Conservation (phyloP, 2,329 filamentous ascomycete species). For the Fusarium sp. region DNA sequence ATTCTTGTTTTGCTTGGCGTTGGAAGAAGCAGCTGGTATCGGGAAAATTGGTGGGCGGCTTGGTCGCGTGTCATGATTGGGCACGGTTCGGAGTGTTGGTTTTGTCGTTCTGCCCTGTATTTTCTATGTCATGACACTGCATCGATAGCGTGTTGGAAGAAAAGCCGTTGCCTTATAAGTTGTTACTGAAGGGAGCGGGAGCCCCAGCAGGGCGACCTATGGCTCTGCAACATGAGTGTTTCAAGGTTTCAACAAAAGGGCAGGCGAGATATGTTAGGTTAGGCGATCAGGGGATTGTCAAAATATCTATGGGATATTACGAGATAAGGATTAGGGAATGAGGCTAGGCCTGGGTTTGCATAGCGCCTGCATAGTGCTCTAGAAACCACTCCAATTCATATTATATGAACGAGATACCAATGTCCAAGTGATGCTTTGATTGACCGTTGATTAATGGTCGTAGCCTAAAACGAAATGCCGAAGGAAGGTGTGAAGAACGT, state of each 20-base stretch:
- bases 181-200: slow-evolving; percentile 32
- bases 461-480: no score
- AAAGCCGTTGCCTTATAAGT: slow-evolving; percentile 20
- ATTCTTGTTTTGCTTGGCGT: slow-evolving; percentile 44
- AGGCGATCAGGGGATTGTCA: slow-evolving; percentile 22
- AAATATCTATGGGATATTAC: slow-evolving; percentile 27
- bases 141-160: slow-evolving; percentile 14
- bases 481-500: no score
- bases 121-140: slow-evolving; percentile 31
- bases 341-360: slow-evolving; percentile 15
- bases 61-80: slow-evolving; percentile 37
- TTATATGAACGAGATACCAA: slow-evolving; percentile 18
- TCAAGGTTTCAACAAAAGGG: slow-evolving; percentile 31
- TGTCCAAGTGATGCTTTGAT: no score
- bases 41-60: slow-evolving; percentile 45
- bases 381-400: slow-evolving; percentile 49
- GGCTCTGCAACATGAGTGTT: slow-evolving; percentile 26
- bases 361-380: slow-evolving; percentile 21
- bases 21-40: slow-evolving; percentile 33
- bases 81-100: slow-evolving; percentile 29
- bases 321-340: slow-evolving; percentile 11
- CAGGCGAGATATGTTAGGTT: slow-evolving; percentile 18
- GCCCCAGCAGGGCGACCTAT: slow-evolving; percentile 40
- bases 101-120: slow-evolving; percentile 27
- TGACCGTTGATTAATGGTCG: no score